These are phyloP conservation scores for Paraphaeosphaeria sporulosa DNA, from an alignment of 2,329 filamentous ascomycete species.

Conservation along the genomic window DNA sequence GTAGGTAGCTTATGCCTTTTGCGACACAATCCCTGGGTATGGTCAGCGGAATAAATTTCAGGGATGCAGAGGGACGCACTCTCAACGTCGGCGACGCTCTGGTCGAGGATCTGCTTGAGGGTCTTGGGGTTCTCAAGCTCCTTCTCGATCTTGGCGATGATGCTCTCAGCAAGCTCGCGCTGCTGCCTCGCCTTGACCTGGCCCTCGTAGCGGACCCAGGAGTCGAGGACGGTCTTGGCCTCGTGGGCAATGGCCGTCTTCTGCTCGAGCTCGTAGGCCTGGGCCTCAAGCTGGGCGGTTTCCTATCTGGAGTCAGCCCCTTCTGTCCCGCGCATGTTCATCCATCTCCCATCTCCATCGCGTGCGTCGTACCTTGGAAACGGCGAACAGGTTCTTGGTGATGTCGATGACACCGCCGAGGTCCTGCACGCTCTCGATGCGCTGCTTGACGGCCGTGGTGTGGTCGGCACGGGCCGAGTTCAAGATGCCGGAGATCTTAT, in stretches of 20 bases:
- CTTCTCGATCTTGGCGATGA: constrained; percentile 98
- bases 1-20: constrained; percentile 48
- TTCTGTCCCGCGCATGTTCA: constrained; percentile 28
- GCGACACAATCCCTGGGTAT: constrained; percentile 45
- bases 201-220: constrained; percentile 97
- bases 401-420: constrained; percentile 93
- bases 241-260: constrained; percentile 89
- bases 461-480: constrained; percentile 94
- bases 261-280: constrained; percentile 98
- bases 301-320: constrained; percentile 66
- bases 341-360: constrained; percentile 11
- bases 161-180: constrained; percentile 87
- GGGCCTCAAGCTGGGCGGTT: constrained; percentile 92
- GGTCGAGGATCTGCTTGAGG: constrained; percentile 96
- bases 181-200: constrained; percentile 99
- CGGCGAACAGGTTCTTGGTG: constrained; percentile 95
- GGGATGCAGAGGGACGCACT: constrained; percentile 64
- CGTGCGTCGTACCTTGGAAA: constrained; percentile 82
- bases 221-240: constrained; percentile 95
- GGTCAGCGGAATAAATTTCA: constrained; percentile 26
- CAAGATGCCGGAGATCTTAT: constrained; percentile 94
- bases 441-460: constrained; percentile 91
- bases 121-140: constrained; percentile 98
- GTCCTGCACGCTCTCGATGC: constrained; percentile 94
- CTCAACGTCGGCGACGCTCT: constrained; percentile 96